Evolutionary conservation across 148 eudicot genomes (phyloP).

Genomic region (Chenopodium suecicum): DNA sequence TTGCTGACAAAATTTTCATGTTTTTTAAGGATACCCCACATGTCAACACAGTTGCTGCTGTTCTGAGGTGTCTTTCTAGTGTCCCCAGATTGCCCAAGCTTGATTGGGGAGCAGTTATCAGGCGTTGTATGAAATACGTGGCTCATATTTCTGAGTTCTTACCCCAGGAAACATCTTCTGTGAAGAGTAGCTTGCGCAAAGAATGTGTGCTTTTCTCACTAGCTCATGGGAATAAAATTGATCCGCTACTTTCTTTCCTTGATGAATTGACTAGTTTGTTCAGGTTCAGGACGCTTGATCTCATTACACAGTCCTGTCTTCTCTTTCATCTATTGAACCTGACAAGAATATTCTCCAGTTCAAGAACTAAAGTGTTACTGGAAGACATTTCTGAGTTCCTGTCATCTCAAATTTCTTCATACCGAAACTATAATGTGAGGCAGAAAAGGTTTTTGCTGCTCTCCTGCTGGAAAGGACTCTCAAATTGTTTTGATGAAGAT

Average conservation of each 20-base stretch:
- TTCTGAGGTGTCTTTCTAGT: constrained; percentile 71
- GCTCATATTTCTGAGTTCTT: constrained; percentile 36
- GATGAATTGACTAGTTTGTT: constrained; percentile 77
- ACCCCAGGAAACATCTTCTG: constrained; percentile 28
- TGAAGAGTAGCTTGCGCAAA: constrained; percentile 57
- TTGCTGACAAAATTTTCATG: constrained; percentile 1
- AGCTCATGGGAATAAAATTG: constrained; percentile 63
- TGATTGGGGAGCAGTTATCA: constrained; percentile 76
- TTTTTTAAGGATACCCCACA: constrained; percentile 31
- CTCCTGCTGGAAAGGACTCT: constrained; percentile 80
- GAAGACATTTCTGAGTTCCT: constrained; percentile 60
- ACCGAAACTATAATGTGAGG: constrained; percentile 32
- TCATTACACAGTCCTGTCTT: constrained; percentile 57
- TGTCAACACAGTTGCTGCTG: constrained; percentile 50
- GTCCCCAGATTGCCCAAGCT: constrained; percentile 76
- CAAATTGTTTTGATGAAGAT: constrained; percentile 44
- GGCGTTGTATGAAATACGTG: constrained; percentile 82
- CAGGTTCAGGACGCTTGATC: constrained; percentile 74
- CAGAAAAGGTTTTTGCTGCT: constrained; percentile 53
- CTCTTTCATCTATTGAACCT: constrained; percentile 64
- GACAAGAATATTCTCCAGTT: constrained; percentile 61
- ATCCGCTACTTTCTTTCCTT: constrained; percentile 60
- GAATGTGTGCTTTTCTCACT: constrained; percentile 68
- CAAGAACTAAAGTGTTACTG: constrained; percentile 68
- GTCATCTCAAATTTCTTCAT: constrained; percentile 42